Conservation (phyloP, 2,329 filamentous ascomycete species). For the Fusarium buharicum region DNA sequence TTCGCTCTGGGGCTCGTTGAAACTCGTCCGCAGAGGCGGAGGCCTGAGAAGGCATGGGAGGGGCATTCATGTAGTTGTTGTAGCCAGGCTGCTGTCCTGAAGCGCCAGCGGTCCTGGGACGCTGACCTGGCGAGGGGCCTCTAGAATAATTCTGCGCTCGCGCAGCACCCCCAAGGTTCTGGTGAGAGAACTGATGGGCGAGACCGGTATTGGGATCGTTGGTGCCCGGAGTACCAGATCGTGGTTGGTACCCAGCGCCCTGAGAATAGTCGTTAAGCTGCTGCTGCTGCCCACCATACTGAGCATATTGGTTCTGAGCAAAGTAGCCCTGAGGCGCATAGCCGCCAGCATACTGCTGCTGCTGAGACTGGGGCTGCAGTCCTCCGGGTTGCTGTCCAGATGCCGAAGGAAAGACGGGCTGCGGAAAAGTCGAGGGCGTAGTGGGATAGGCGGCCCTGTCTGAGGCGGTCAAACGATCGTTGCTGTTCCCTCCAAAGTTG, state of each 20-base stretch:
- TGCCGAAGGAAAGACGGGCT: constrained; percentile 73
- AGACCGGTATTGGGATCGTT: constrained; percentile 91
- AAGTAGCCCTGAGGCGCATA: constrained; percentile 66
- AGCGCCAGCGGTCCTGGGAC: constrained; percentile 85
- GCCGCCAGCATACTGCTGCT: constrained; percentile 58
- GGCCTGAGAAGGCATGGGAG: constrained; percentile 71
- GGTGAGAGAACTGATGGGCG: constrained; percentile 95
- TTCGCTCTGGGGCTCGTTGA: constrained; percentile 81
- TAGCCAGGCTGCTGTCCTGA: constrained; percentile 71
- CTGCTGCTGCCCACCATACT: constrained; percentile 51
- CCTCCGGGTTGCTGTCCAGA: constrained; percentile 38
- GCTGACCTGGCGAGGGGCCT: constrained; percentile 74
- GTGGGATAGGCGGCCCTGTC: constrained; percentile 81
- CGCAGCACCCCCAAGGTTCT: constrained; percentile 83
- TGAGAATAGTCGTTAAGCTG: constrained; percentile 63
- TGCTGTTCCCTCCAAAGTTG: constrained; percentile 71
- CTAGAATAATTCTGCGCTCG: constrained; percentile 77
- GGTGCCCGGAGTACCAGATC: constrained; percentile 68
- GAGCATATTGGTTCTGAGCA: constrained; percentile 66
- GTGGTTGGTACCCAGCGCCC: constrained; percentile 58
- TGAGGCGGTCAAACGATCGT: constrained; percentile 69
- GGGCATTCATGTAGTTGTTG: constrained; percentile 70
- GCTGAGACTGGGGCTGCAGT: constrained; percentile 50
- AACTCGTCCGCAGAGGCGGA: constrained; percentile 76
- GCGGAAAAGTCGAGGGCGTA: constrained; percentile 94